Evolutionary conservation across 192 early-diverging fungal species (phyloP), one percentile per base, ranked within the genome.

Genomic region (Mortierella antarctica): DNA sequence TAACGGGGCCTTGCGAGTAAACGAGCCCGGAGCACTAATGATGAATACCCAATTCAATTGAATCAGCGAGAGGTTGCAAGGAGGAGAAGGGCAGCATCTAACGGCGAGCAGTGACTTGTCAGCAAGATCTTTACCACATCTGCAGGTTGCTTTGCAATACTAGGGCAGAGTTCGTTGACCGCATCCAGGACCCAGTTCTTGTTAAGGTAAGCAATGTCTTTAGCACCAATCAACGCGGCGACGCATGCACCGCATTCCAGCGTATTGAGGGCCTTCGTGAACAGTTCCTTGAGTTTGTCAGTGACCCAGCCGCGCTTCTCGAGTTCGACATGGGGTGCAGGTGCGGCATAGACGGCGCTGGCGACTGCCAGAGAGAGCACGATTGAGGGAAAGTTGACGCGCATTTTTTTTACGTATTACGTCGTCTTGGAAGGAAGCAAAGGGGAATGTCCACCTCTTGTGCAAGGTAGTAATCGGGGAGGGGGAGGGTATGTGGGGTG

Each of bases 11-110:
- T 73, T 87, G 82, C 58, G 77, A 73, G 62, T 64, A 54, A 18
- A 87, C 55, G 41, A 83, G 21, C 47, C 86, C 86, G 56, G 83
- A 41, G 63, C 86, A 87, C 86, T 87, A 59, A 47, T 11, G 20
- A 62, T 1, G 8, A 8, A 51, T 39, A 18, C 20, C 10, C 21
- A n/a, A 31, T 6, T 8, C 4, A 1, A n/a, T 55, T 2, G 12
- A 20, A 20, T 55, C 21, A 55, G 53, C 8, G 49, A 47, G 45
- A 18, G 21, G 8, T 3, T 5, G 13, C 9, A 0, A 39, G 18
- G 10, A 44, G 42, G 18, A 45, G 13, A 0, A 9, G 18, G 39
- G 8, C 20, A 31, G 57, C 2, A 44, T 14, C n/a, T 18, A 39
- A 40, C 44, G 18, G 11, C 9, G 39, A 17, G 15, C 9, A 6